Percentiles rank a stretch among this genome's conserved stretches.
These are phyloP conservation scores for Aspergillus carbonarius DNA, from an alignment of 2,329 filamentous ascomycete species.

Conservation along the genomic window DNA sequence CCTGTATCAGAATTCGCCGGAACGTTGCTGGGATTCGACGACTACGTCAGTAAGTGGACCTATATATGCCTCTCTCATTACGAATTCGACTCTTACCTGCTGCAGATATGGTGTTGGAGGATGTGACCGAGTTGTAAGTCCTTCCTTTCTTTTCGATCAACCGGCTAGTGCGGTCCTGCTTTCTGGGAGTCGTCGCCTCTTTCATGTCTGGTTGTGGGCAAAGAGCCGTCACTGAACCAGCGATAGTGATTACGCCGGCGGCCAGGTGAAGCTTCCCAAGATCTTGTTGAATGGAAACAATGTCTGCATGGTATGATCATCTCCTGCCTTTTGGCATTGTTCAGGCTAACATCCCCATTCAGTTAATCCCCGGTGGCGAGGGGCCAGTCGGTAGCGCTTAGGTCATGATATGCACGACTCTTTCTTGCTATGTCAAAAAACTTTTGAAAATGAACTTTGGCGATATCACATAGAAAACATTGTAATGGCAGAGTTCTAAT, in stretches of 20 bases:
- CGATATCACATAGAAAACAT: constrained; percentile 19
- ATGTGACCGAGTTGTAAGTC: constrained; percentile 90
- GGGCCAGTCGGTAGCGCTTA: constrained; percentile 54
- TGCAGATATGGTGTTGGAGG: constrained; percentile 94
- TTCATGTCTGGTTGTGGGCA: neutral
- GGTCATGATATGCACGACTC: constrained; percentile 15
- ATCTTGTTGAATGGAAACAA: constrained; percentile 98
- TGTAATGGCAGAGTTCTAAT: constrained; percentile 6
- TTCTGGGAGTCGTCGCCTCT: neutral
- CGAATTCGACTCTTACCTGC: constrained; percentile 18
- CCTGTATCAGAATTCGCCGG: constrained; percentile 78
- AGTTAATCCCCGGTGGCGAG: constrained; percentile 78
- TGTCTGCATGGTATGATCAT: constrained; percentile 82
- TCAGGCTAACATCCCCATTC: constrained; percentile 1
- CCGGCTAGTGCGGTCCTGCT: constrained; percentile 5
- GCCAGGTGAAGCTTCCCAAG: constrained; percentile 85
- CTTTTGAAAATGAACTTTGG: constrained; percentile 16
- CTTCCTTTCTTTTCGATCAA: neutral
- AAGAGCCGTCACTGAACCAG: constrained; percentile 19
- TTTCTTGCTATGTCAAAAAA: constrained; percentile 15
- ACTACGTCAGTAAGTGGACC: constrained; percentile 91
- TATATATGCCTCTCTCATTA: neutral
- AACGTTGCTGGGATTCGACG: constrained; percentile 91
- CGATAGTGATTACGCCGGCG: constrained; percentile 80
- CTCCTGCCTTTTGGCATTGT: neutral